Evolutionary conservation across 2,329 filamentous ascomycete species (phyloP), one percentile per base, ranked within the genome.

Genomic region (Bipolaris bicolor): DNA sequence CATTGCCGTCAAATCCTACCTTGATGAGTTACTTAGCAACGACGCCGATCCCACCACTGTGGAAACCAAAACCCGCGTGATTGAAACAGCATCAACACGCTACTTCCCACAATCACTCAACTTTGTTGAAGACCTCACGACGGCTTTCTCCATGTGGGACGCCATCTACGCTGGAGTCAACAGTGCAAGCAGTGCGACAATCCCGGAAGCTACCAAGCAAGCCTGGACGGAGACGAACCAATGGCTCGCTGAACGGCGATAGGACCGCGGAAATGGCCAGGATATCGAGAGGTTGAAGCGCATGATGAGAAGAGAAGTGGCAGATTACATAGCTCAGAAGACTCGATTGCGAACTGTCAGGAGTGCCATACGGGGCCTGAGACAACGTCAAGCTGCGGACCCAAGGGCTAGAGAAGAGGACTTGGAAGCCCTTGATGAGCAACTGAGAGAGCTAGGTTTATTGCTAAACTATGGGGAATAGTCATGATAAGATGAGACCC

Each of bases 1-100:
- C 26, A 90, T 95, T 60, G 90, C 90, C 1, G 86, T 92, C 39
- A 91, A 92, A 76, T 91, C 89, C 7, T 91, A 91, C 71, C 83
- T 92, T 20, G 89, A 92, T 64, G 90, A 92, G 57, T 80, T 92
- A 47, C 83, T 82, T 15, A 78, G 86, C 49, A 82, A 83, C 18
- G 67, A 75, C 31, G 77, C 80, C 7, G 84, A 90, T 59, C 81
- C 84, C 9, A 83, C 80, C 1, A 79, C 79, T 1, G 76, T 77
- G 5, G 78, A 81, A 18, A 79, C 81, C 6, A 81, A 83, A 49
- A 77, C 78, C 3, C 78, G 81, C 33, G 80, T 82, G 18, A 81
- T 82, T 63, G 76, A 79, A 13, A 82, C 82, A 54, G 83, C 84
- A 56, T 75, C 77, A 15, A 81, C 80, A 58, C 81, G 83, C 46